Conservation (phyloP, 148 eudicot species). For the Cornus suecica region DNA sequence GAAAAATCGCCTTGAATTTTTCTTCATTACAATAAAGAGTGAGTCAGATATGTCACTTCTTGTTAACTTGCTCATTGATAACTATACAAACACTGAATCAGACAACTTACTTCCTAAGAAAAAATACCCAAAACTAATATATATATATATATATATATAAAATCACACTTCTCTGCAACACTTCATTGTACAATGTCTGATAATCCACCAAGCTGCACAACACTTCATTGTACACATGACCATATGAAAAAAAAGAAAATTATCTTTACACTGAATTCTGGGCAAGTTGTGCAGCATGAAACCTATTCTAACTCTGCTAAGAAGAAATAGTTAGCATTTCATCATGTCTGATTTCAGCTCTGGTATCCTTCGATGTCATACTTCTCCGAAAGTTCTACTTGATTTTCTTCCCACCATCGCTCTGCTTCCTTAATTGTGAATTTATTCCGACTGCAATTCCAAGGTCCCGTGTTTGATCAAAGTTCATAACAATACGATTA, state of each 20-base stretch:
- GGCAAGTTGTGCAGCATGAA: not conserved
- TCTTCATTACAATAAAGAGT: not conserved
- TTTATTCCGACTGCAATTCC: slow-evolving; percentile 29
- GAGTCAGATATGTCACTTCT: not conserved
- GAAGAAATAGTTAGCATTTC: not conserved
- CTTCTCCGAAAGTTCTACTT: slow-evolving; percentile 18
- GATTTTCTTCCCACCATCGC: slow-evolving; percentile 34
- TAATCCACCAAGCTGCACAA: not conserved
- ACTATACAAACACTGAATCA: slow-evolving; percentile 5
- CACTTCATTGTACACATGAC: not conserved
- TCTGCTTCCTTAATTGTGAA: slow-evolving; percentile 33
- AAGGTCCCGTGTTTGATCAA: not conserved
- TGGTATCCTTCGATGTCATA: slow-evolving; percentile 23
- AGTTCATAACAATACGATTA: not conserved
- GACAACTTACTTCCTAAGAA: slow-evolving; percentile 1
- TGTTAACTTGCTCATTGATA: not conserved
- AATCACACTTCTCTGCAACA: not conserved
- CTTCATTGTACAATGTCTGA: not conserved
- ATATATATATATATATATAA: not conserved
- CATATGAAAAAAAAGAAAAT: too few species aligned
- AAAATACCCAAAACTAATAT: not conserved
- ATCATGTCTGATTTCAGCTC: slow-evolving; percentile 10
- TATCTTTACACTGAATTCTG: not conserved
- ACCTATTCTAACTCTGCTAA: not conserved
- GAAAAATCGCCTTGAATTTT: too few species aligned